These are phyloP conservation scores for Oehlia diaphana DNA, from an alignment of 192 early-diverging fungal genomes.

Conservation along the genomic window DNA sequence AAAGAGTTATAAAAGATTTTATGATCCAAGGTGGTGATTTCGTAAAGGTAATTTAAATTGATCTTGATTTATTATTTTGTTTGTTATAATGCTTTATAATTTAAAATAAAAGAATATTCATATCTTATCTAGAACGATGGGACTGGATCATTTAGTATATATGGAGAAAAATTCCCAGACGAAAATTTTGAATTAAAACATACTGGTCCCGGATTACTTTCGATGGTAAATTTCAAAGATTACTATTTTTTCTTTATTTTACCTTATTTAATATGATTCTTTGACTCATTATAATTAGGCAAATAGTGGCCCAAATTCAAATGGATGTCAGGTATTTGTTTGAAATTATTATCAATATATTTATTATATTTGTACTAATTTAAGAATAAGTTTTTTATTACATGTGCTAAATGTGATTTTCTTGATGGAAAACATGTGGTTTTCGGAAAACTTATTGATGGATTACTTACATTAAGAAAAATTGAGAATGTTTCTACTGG, in stretches of 20 bases:
- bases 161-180: conserved; percentile 76
- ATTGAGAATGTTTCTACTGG: conserved; percentile 94
- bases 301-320: conserved; percentile 81
- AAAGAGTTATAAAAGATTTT: conserved; percentile 84
- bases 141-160: conserved; percentile 83
- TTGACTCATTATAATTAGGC: conserved; percentile 47
- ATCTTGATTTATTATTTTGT: neutral
- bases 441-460: conserved; percentile 84
- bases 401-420: conserved; percentile 82
- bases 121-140: conserved; percentile 67
- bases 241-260: conserved; percentile 14
- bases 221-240: conserved; percentile 63
- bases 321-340: conserved; percentile 74
- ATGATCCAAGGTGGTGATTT: conserved; percentile 95
- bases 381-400: conserved; percentile 79
- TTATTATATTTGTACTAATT: neutral
- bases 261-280: neutral
- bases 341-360: neutral
- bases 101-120: neutral
- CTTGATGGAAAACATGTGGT: conserved; percentile 90
- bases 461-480: conserved; percentile 85
- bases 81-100: neutral
- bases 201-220: conserved; percentile 77
- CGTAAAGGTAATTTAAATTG: conserved; percentile 57
- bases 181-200: conserved; percentile 90